Percentiles rank a stretch among this genome's conserved stretches.
Evolutionary conservation across 2,329 filamentous ascomycete genomes (phyloP).

Genomic region (Monosporascus cannonballus): DNA sequence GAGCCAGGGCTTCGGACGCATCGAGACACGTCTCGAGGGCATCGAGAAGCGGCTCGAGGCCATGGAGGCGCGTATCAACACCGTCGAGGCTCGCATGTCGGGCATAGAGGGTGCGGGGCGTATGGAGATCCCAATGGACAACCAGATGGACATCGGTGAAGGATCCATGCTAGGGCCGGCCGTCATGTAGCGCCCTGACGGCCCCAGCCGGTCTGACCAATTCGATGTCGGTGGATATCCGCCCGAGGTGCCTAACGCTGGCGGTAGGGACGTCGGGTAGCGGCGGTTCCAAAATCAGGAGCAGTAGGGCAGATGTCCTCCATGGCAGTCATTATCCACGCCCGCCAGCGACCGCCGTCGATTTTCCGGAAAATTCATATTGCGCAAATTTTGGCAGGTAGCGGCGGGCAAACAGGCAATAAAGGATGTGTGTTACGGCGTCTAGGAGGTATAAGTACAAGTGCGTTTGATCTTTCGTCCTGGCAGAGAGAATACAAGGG

Average conservation of each 20-base stretch:
- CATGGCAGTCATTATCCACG: too few species aligned
- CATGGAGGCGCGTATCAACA: conserved; percentile 37
- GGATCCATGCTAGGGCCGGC: conserved; percentile 28
- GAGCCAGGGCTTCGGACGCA: conserved; percentile 43
- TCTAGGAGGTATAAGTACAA: not conserved
- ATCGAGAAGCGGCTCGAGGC: conserved; percentile 51
- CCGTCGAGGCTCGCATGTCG: conserved; percentile 31
- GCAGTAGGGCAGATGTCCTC: too few species aligned
- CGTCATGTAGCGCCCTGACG: conserved; percentile 25
- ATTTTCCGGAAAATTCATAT: too few species aligned
- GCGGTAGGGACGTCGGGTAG: too few species aligned
- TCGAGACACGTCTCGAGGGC: conserved; percentile 43
- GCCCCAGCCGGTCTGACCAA: not conserved
- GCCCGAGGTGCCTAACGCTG: too few species aligned
- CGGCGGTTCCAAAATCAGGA: too few species aligned
- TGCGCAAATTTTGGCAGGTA: not conserved
- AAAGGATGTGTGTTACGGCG: not conserved
- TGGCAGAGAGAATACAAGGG: not conserved
- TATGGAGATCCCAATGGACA: conserved; percentile 33
- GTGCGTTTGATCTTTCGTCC: not conserved
- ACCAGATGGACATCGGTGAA: conserved; percentile 28
- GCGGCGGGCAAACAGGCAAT: not conserved
- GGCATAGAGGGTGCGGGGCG: conserved; percentile 29
- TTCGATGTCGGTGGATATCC: too few species aligned
- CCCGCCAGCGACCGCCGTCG: too few species aligned